Percentiles rank a stretch among this genome's conserved stretches.
Conservation (phyloP, 768 basidiomycete species). For the Guyanaporus albipodus region DNA sequence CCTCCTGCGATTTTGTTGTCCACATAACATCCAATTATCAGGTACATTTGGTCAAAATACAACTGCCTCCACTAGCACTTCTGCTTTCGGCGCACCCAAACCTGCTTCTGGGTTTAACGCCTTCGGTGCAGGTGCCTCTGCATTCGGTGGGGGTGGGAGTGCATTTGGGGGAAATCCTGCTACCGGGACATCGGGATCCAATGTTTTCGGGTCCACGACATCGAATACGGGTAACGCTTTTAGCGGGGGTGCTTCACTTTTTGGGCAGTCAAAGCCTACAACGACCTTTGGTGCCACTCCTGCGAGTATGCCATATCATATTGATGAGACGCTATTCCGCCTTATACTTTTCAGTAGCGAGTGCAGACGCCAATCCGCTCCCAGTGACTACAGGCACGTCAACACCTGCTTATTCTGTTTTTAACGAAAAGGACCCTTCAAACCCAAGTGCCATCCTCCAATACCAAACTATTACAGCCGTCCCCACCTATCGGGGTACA, state of each 20-base stretch:
- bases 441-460: constrained; percentile 48
- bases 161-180: constrained; percentile 39
- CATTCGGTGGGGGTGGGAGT: constrained; percentile 44
- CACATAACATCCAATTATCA: constrained; percentile 11
- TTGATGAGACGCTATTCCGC: neutral
- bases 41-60: constrained; percentile 42
- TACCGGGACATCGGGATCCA: constrained; percentile 30
- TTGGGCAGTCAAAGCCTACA: constrained; percentile 52
- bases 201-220: constrained; percentile 34
- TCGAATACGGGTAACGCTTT: constrained; percentile 35
- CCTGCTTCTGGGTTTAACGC: constrained; percentile 74
- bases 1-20: constrained; percentile 2
- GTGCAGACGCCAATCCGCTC: constrained; percentile 38
- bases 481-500: constrained; percentile 71
- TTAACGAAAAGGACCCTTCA: constrained; percentile 61
- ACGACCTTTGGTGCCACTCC: constrained; percentile 42
- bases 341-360: constrained; percentile 27
- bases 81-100: constrained; percentile 64
- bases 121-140: constrained; percentile 58
- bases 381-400: constrained; percentile 67
- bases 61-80: constrained; percentile 32
- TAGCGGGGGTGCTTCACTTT: constrained; percentile 47
- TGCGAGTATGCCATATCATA: constrained; percentile 23
- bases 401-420: constrained; percentile 57
- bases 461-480: constrained; percentile 80